Evolutionary conservation across 1,284 basidiomycete genomes (phyloP), one percentile per base, ranked within the genome.

Genomic region (Trichosporon sp.): DNA sequence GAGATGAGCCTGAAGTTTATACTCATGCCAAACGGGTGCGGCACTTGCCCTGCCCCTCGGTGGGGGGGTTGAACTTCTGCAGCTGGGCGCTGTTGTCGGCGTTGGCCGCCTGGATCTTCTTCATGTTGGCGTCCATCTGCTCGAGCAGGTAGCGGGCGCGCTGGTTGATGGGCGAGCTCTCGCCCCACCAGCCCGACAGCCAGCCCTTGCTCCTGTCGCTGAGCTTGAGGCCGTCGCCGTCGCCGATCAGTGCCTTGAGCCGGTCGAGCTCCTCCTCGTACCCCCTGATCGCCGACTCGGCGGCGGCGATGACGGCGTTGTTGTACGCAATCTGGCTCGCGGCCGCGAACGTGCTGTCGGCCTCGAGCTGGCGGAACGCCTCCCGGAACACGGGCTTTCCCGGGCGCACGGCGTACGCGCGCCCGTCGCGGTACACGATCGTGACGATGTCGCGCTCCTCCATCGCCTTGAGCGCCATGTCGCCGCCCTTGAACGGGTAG

Each of bases 401-500:
- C 0, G 96, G 92, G 56, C 88, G 87, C 71, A 99, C 92, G 2
- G 86, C 87, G 1, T 91, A 89, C 1, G 94, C 91, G n/a, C 93
- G 89, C 29, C 92, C 93, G 70, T 95, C 89, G 47, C 86, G 80
- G 15, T 91, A 92, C 8, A 86, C 86, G 62, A 99, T 91, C 1
- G 89, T 86, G 72, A 98, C 92, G 65, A 98, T 82, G 75, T 98
- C 95, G 5, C 91, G 90, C 74, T 92, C 91, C 78, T 98, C 96
- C 88, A 99, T 89, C 29, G 87, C 88, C 73, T 93, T 88, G 71
- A 99, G 80, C 4, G 92, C 86, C 13, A 85, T 84, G 78, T 98
- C 95, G 75, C 95, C 90, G 21, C 91, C 92, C 80, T 95, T 97
- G 89, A 97, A 98, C 1, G 92, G 93, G 78, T 91, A 91, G 66